Evolutionary conservation across 139 green algal genomes (phyloP).

Genomic region (Tetradesmus obliquus): DNA sequence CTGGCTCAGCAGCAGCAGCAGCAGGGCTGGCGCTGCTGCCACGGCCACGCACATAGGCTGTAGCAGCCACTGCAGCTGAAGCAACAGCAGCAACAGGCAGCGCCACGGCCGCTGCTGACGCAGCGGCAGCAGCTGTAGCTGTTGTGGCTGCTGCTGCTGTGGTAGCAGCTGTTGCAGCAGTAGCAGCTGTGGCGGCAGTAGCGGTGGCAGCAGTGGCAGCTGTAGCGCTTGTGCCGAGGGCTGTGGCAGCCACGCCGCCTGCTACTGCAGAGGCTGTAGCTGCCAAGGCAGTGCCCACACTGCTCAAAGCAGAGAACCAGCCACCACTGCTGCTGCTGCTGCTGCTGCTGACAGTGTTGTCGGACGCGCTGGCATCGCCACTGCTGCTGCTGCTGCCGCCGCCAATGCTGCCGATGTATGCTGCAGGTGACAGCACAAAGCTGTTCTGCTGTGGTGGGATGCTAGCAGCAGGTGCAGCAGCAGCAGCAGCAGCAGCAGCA

Average conservation of each 20-base stretch:
- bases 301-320: background rate
- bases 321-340: background rate
- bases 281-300: slow-evolving; percentile 13
- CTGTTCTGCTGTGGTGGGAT: too few species aligned
- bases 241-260: slow-evolving; percentile 22
- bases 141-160: background rate
- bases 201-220: slow-evolving; percentile 14
- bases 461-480: background rate
- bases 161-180: background rate
- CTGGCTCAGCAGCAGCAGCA: background rate
- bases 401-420: background rate
- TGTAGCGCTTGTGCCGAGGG: background rate
- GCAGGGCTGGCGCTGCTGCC: slow-evolving; percentile 13
- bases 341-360: background rate
- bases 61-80: background rate
- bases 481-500: background rate
- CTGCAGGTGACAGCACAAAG: background rate
- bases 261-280: slow-evolving; percentile 28
- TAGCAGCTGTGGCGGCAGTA: background rate
- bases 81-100: slow-evolving; percentile 18
- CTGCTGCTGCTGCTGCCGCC: background rate
- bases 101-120: background rate
- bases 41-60: background rate
- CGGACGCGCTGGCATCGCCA: background rate
- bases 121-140: slow-evolving; percentile 19